Evolutionary conservation across 139 green algal genomes (phyloP).

Genomic region (Ulvella scutata): DNA sequence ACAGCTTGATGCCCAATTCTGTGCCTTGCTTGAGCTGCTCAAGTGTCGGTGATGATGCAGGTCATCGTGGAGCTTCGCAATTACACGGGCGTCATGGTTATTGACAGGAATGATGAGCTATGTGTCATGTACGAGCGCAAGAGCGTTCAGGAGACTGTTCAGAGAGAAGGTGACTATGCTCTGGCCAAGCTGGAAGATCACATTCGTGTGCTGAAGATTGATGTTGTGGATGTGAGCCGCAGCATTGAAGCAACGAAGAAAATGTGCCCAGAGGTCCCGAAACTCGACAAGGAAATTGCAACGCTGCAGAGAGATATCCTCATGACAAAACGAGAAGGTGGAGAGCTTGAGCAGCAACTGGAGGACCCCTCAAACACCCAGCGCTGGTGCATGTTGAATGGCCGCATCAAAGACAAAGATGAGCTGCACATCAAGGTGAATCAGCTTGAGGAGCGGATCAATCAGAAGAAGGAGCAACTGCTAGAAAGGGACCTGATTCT

Average conservation of each 20-base stretch:
- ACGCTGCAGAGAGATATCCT: conserved; percentile 24
- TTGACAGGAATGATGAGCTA: conserved; percentile 75
- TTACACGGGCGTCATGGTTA: conserved; percentile 48
- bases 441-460: conserved; percentile 53
- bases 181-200: conserved; percentile 46
- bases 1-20: no score
- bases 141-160: conserved; percentile 48
- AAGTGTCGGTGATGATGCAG: no score
- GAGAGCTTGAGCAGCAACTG: conserved; percentile 36
- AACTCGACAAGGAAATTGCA: conserved; percentile 33
- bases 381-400: conserved; percentile 49
- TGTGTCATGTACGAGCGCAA: conserved; percentile 69
- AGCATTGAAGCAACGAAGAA: conserved; percentile 17
- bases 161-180: conserved; percentile 12
- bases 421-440: conserved; percentile 54
- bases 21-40: no score
- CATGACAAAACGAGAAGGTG: conserved; percentile 10
- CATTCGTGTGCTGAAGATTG: conserved; percentile 36
- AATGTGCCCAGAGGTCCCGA: conserved; percentile 29
- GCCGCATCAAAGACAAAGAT: conserved; percentile 44
- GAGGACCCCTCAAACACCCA: conserved; percentile 50
- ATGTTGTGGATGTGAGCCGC: conserved; percentile 39
- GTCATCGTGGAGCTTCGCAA: conserved; percentile 41
- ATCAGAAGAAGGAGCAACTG: conserved; percentile 52
- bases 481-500: conserved; percentile 72